A percentile compares a stretch with the other conserved stretches of the same genome.
Conservation (phyloP, 495 filamentous ascomycete species). For the Hypomontagnella monticulosa region DNA sequence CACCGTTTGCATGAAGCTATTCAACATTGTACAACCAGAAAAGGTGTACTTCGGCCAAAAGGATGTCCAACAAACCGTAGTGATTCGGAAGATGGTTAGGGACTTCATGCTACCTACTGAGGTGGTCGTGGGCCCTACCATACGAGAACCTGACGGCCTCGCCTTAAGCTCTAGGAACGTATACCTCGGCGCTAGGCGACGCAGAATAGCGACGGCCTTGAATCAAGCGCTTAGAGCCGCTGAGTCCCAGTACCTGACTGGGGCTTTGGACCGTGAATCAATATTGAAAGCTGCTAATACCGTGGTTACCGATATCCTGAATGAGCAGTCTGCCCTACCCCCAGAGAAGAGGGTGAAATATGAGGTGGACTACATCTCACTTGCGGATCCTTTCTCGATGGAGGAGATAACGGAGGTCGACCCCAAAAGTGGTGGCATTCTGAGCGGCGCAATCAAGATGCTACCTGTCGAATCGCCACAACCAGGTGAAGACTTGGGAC, state of each 20-base stretch:
- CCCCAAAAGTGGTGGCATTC: constrained; percentile 73
- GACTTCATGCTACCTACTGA: constrained; percentile 87
- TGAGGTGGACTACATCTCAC: constrained; percentile 89
- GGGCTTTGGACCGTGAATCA: constrained; percentile 65
- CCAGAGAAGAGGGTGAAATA: constrained; percentile 72
- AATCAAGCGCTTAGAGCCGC: constrained; percentile 72
- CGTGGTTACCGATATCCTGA: constrained; percentile 59
- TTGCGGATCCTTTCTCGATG: constrained; percentile 83
- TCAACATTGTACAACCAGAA: constrained; percentile 89
- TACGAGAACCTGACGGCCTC: constrained; percentile 82
- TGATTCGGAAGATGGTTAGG: constrained; percentile 84
- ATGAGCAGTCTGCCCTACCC: constrained; percentile 70
- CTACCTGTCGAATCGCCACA: constrained; percentile 75
- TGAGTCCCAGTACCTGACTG: constrained; percentile 70
- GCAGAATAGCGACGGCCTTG: constrained; percentile 76
- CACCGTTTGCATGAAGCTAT: constrained; percentile 96
- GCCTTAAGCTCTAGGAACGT: constrained; percentile 96
- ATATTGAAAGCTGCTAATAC: constrained; percentile 73
- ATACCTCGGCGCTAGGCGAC: constrained; percentile 81
- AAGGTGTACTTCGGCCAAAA: constrained; percentile 98
- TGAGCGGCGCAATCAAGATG: constrained; percentile 94
- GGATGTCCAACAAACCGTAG: constrained; percentile 93
- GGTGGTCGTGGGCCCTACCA: constrained; percentile 76
- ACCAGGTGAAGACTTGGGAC: constrained; percentile 76
- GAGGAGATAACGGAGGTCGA: constrained; percentile 77